Conservation (phyloP, 352 stramenopile genomes). For the Phytophthora hybrid region DNA sequence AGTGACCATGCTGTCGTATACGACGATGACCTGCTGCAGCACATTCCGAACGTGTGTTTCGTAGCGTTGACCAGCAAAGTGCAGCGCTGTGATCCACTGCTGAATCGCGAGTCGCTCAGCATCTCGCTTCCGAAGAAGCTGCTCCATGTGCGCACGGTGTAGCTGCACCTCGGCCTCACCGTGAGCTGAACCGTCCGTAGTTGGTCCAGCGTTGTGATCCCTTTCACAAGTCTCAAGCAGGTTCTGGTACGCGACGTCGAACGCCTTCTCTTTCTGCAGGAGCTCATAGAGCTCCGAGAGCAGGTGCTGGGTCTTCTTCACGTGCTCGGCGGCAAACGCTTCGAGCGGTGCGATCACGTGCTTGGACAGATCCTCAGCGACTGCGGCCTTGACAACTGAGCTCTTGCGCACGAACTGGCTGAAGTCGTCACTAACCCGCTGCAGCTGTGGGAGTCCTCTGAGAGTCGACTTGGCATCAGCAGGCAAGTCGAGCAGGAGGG, state of each 20-base stretch:
- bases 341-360: constrained; percentile 46
- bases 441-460: constrained; percentile 29
- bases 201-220: background rate
- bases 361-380: constrained; percentile 41
- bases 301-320: constrained; percentile 48
- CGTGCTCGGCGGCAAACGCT: constrained; percentile 46
- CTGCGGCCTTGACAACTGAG: constrained; percentile 22
- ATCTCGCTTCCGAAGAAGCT: constrained; percentile 34
- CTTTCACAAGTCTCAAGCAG: constrained; percentile 15
- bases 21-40: constrained; percentile 26
- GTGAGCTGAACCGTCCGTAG: background rate
- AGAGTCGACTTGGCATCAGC: constrained; percentile 15
- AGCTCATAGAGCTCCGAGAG: constrained; percentile 54
- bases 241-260: constrained; percentile 40
- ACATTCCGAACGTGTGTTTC: constrained; percentile 31
- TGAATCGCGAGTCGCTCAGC: constrained; percentile 37
- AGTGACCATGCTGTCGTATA: constrained; percentile 36
- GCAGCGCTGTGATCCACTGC: constrained; percentile 50
- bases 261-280: constrained; percentile 51
- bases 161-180: background rate
- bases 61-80: constrained; percentile 47
- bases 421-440: constrained; percentile 34
- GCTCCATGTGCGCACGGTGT: constrained; percentile 19
- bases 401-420: constrained; percentile 38
- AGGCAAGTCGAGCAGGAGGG: constrained; percentile 34